phyloP scores from a whole-genome alignment of 441 rosid species.

The Populus hybrid region DNA sequence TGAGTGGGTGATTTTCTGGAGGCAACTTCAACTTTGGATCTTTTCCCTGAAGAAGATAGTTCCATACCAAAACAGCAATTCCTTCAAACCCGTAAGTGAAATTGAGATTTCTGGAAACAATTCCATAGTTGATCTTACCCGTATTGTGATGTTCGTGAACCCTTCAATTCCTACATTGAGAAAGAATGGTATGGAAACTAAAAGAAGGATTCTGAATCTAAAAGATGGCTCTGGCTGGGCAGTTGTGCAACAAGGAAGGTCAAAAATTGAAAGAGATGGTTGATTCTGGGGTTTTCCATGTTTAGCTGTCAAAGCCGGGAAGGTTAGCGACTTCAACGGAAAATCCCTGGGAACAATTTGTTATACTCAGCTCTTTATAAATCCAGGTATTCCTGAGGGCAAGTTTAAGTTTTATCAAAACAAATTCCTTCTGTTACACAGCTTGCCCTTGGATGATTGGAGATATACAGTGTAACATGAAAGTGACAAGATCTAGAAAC shows the following conservation, averaged over 20 bases:
- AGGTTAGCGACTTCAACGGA: constrained; percentile 80
- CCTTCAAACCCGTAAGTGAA: constrained; percentile 64
- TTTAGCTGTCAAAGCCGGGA: constrained; percentile 80
- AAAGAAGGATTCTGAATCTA: constrained; percentile 64
- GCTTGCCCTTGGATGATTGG: constrained; percentile 93
- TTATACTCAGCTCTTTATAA: constrained; percentile 70
- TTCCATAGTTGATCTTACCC: constrained; percentile 63
- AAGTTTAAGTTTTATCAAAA: constrained; percentile 47
- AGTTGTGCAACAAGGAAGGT: constrained; percentile 78
- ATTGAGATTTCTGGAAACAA: constrained; percentile 66
- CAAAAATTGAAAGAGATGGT: constrained; percentile 63
- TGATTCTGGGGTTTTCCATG: constrained; percentile 57
- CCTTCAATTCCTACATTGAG: constrained; percentile 70
- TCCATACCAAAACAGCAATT: constrained; percentile 78
- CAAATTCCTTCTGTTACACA: constrained; percentile 77
- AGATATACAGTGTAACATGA: constrained; percentile 68
- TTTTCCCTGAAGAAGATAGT: constrained; percentile 67
- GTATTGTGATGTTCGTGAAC: constrained; percentile 59
- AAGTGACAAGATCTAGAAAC: constrained; percentile 55
- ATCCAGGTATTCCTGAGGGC: constrained; percentile 74
- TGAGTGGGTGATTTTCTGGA: constrained; percentile 81
- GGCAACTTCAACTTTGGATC: constrained; percentile 64
- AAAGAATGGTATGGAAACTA: constrained; percentile 93
- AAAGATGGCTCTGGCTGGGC: constrained; percentile 75
- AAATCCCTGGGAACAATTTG: constrained; percentile 75